Evolutionary conservation across 2,329 filamentous ascomycete genomes (phyloP).

Genomic region (Ceratocystis huliohia): DNA sequence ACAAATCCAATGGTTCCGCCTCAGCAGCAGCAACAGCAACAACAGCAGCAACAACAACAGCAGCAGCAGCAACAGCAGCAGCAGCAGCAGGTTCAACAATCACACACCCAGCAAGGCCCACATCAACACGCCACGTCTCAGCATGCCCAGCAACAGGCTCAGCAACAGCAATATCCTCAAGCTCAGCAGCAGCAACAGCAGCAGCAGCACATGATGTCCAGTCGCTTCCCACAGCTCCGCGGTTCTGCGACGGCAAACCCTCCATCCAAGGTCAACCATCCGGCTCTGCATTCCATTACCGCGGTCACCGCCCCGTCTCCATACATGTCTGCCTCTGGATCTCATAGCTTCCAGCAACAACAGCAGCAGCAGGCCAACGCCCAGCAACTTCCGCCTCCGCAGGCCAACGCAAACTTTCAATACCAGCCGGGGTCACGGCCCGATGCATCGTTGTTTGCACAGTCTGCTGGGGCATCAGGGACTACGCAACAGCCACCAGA

Average conservation of each 20-base stretch:
- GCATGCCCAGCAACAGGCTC: constrained; percentile 20
- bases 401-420: constrained; percentile 1
- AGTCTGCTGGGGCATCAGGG: constrained; percentile 4
- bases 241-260: constrained; percentile 10
- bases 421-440: constrained; percentile 8
- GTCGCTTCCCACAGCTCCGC: constrained; percentile 3
- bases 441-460: constrained; percentile 12
- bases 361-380: constrained; percentile 7
- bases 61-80: background rate
- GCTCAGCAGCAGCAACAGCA: constrained; percentile 22
- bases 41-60: constrained; percentile 22
- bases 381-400: constrained; percentile 9
- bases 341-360: constrained; percentile 11
- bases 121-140: constrained; percentile 18
- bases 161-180: constrained; percentile 20
- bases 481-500: constrained; percentile 5
- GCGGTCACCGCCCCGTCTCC: constrained; percentile 9
- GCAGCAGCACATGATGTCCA: constrained; percentile 20
- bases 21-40: constrained; percentile 11
- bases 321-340: constrained; percentile 12
- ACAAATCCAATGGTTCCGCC: constrained; percentile 6
- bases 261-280: constrained; percentile 15
- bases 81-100: constrained; percentile 12
- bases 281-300: constrained; percentile 11
- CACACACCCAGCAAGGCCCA: constrained; percentile 19